Percentiles rank a stretch among this genome's conserved stretches.
Evolutionary conservation across 78 protist genomes (phyloP).

Genomic region (Chrysochromulina parva): DNA sequence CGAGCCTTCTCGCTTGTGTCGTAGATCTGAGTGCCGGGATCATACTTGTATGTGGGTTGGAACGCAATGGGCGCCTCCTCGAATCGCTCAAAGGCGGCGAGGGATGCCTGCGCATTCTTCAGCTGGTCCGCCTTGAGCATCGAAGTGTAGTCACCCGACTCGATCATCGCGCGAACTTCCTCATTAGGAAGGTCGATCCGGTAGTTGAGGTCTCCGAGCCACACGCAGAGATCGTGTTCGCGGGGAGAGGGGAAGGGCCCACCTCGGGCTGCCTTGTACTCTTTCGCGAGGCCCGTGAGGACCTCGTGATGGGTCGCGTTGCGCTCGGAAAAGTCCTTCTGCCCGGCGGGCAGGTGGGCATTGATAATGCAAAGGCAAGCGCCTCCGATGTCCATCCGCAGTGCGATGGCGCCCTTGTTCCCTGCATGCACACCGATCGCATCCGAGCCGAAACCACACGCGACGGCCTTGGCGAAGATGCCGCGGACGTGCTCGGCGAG

Average conservation of each 20-base stretch:
- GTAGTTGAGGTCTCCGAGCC: constrained; percentile 70
- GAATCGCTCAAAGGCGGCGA: constrained; percentile 8
- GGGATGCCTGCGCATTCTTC: neutral
- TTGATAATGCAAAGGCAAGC: neutral
- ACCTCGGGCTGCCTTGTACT: neutral
- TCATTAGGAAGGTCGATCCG: constrained; percentile 34
- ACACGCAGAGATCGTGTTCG: constrained; percentile 41
- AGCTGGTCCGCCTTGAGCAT: neutral
- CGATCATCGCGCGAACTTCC: neutral
- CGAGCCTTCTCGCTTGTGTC: constrained; percentile 75
- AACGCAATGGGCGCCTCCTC: constrained; percentile 50
- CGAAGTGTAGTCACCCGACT: neutral
- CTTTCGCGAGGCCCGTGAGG: neutral
- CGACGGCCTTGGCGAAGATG: neutral
- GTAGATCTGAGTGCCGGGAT: constrained; percentile 58
- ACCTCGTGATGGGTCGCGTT: neutral
- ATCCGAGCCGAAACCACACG: neutral
- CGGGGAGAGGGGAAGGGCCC: neutral
- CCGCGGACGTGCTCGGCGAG: neutral
- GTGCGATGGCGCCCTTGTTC: constrained; percentile 33
- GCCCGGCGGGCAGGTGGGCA: constrained; percentile 14
- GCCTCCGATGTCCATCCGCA: neutral
- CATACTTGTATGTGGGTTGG: constrained; percentile 79
- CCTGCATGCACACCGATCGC: neutral
- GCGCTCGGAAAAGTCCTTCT: neutral